Base-by-base conservation (phyloP, 768 basidiomycete species). In the Termitomyces eurrhizus region DNA sequence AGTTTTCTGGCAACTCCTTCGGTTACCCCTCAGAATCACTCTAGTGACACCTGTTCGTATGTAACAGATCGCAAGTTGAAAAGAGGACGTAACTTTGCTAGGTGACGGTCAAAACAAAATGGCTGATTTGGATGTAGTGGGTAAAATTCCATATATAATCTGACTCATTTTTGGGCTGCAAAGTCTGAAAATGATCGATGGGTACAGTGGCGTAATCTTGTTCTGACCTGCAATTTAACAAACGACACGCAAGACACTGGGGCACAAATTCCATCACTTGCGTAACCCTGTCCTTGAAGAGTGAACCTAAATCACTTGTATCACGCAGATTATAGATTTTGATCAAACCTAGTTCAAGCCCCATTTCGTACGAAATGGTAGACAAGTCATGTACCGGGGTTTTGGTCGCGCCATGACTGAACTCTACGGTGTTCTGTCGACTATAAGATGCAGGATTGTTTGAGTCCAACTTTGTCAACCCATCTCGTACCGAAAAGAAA, bases 401-500 rank as follows among this genome's bases (percentile, higher is more conserved):
- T 54, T 26, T 62, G 59, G 52, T 60, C 49, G 32, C 2, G 8
- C 14, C 53, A 54, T 52, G 39, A 44, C 46, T 57, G 42, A 58
- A 57, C 49, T 57, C 9, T 12, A 7, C 45, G 44, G 56, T 44
- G 52, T 64, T 55, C 62, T 37, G 13, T 60, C 50, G 54, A 58
- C 64, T 56, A 64, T 41, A 55, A 42, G 26, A 61, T n/a, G 52
- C 59, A 53, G 62, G 46, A 52, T 58, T 56, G 45, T 56, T 49
- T 50, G 41, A 32, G 56, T 46, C 35, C 60, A 54, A 44, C 53
- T 50, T 45, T 57, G 50, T 48, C 48, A 29, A 50, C 29, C 18
- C 24, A 48, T 53, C 52, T 50, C 29, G 52, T 64, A 68, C 65
- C 42, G n/a, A 21, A 11, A 44, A 44, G 1, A 66, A 62, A 68